These are phyloP conservation scores for Daldinia decipiens DNA, from an alignment of 495 filamentous ascomycete species.

Conservation along the genomic window DNA sequence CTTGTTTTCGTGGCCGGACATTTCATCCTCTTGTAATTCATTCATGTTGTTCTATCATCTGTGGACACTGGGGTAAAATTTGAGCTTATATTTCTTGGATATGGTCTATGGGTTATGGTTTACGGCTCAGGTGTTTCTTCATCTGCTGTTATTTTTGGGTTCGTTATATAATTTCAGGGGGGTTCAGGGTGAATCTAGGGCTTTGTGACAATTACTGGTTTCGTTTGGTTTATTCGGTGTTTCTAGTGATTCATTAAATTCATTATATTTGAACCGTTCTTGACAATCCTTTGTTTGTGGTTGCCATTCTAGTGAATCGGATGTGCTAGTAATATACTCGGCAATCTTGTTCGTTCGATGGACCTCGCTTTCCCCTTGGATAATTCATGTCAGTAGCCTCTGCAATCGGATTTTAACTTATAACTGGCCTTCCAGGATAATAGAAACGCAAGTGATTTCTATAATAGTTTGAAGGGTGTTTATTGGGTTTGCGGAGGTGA, in stretches of 20 bases:
- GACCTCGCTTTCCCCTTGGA: too few relatives aligned
- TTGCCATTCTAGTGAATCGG: not conserved
- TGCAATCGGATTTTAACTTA: not conserved
- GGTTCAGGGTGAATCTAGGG: not conserved
- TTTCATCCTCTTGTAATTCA: constrained; percentile 42
- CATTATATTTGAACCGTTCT: not conserved
- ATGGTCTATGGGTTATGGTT: constrained; percentile 26
- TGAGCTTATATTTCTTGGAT: constrained; percentile 28
- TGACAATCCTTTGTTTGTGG: not conserved
- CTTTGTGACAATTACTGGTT: not conserved
- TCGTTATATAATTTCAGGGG: not conserved
- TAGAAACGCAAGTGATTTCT: not conserved
- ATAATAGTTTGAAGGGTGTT: not conserved
- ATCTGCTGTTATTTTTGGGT: not conserved
- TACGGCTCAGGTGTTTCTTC: constrained; percentile 23
- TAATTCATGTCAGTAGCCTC: not conserved
- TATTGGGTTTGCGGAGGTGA: not conserved
- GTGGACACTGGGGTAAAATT: not conserved
- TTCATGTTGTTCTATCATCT: not conserved
- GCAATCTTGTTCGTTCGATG: not conserved
- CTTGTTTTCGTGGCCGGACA: constrained; percentile 42
- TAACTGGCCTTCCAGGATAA: not conserved
- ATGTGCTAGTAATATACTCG: not conserved
- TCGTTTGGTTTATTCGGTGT: not conserved
- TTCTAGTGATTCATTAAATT: not conserved